phyloP scores from a whole-genome alignment of 805 yeast species.

The Starmerella ratchasimensis region DNA sequence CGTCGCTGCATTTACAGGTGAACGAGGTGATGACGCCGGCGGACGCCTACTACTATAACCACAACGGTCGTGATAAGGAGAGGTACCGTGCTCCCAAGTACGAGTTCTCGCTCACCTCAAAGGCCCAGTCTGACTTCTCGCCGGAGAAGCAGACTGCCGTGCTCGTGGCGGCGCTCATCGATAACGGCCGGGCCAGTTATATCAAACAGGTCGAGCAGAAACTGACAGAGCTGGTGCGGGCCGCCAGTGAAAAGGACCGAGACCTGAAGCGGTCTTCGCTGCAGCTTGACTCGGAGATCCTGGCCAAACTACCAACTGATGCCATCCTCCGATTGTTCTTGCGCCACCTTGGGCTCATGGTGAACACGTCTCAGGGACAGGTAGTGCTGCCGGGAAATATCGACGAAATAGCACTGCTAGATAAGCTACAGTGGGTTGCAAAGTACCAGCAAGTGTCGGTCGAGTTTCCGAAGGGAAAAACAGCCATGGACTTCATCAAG shows the following conservation, averaged over 20 bases:
- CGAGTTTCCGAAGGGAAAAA: constrained; percentile 26
- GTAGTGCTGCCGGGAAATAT: constrained; percentile 30
- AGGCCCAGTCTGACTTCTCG: constrained; percentile 15
- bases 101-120: constrained; percentile 23
- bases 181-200: constrained; percentile 32
- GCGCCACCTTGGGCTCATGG: constrained; percentile 32
- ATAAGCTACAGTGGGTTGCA: constrained; percentile 29
- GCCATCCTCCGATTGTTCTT: constrained; percentile 38
- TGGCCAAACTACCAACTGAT: constrained; percentile 32
- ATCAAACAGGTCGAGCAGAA: constrained; percentile 35
- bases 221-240: constrained; percentile 26
- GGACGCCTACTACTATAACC: constrained; percentile 36
- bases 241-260: constrained; percentile 1
- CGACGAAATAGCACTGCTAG: constrained; percentile 26
- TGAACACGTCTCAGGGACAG: constrained; percentile 26
- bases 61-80: constrained; percentile 41
- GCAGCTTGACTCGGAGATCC: constrained; percentile 18
- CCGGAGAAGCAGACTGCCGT: constrained; percentile 39
- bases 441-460: constrained; percentile 32
- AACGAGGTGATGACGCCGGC: constrained; percentile 45
- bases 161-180: constrained; percentile 36
- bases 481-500: constrained; percentile 27
- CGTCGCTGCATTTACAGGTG: constrained; percentile 45
- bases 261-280: constrained; percentile 12
- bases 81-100: constrained; percentile 8